Base-by-base conservation (phyloP, 2,329 filamentous ascomycete genomes). In the Aspergillus uvarum region DNA sequence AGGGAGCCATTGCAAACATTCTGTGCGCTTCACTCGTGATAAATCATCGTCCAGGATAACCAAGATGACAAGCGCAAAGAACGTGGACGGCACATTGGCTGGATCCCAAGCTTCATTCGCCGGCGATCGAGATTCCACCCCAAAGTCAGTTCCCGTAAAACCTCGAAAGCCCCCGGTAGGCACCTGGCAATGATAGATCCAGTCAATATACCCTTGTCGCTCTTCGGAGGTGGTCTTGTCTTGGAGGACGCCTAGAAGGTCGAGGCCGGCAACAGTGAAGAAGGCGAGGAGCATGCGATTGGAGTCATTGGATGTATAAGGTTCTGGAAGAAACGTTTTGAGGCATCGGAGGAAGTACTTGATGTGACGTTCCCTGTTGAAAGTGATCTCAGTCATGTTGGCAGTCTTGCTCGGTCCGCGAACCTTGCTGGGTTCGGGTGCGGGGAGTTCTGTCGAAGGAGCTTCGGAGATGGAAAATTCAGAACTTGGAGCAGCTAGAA, bases 301-400 rank as follows among this genome's bases (percentile, higher is more conserved):
- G 67, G 92, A 92, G 79, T 99, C 95, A 74, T 90, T 95, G 73
- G 87, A 83, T 16, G 91, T 96, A 80, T 98, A 99, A 63, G 86
- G 83, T 50, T 87, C 84, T 0, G 95, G 95, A 6, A 99, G 87
- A 63, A 89, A 84, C 24, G 88, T 89, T 73, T 89, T 89, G 65
- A 95, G 84, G 74, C 94, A 97, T 72, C 93, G 88, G 66, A 92
- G 86, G 89, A 93, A 99, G 83, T 97, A 99, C 72, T 89, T 91
- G 73, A 95, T 81, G 75, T 99, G 95, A 59, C 83, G 84, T 51
- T 85, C 80, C 59, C 82, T 85, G 71, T 71, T 71, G 62, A 78
- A 74, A 21, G 58, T 56, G 19, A 68, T 58, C 35, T 68, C 68
- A 29, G 69, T 63, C 72, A 75, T 74, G 51, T 48, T 65, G 56